phyloP scores from a whole-genome alignment of 2,329 filamentous ascomycete genomes.

The Verticillium klebahnii region DNA sequence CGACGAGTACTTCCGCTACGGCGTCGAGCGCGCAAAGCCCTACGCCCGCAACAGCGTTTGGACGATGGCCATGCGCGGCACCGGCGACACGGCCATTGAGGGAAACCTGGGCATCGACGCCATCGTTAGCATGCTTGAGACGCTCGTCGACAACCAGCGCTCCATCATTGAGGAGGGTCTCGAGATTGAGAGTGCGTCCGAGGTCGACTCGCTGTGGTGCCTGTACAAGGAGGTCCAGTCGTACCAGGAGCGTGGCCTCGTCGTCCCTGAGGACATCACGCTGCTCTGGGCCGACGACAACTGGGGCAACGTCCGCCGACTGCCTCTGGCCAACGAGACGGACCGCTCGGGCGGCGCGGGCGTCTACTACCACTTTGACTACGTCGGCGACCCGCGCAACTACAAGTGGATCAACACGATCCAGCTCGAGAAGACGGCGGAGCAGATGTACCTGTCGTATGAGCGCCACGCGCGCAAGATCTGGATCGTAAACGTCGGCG shows the following conservation, averaged over 20 bases:
- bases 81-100: slow-evolving; percentile 58
- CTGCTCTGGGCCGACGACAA: slow-evolving; percentile 68
- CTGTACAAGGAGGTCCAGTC: slow-evolving; percentile 71
- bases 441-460: slow-evolving; percentile 55
- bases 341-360: slow-evolving; percentile 57
- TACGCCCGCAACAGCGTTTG: slow-evolving; percentile 62
- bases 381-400: slow-evolving; percentile 40
- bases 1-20: slow-evolving; percentile 63
- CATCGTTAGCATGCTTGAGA: slow-evolving; percentile 54
- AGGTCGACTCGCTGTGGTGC: slow-evolving; percentile 66
- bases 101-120: slow-evolving; percentile 46
- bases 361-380: slow-evolving; percentile 59
- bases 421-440: slow-evolving; percentile 55
- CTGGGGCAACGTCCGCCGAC: slow-evolving; percentile 59
- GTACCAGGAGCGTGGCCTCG: slow-evolving; percentile 60
- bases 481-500: slow-evolving; percentile 65
- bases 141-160: slow-evolving; percentile 56
- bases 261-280: slow-evolving; percentile 59
- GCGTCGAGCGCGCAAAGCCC: slow-evolving; percentile 58
- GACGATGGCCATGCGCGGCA: slow-evolving; percentile 68
- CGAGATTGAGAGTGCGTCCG: slow-evolving; percentile 38
- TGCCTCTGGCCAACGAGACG: slow-evolving; percentile 57
- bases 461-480: slow-evolving; percentile 54
- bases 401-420: slow-evolving; percentile 63
- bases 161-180: slow-evolving; percentile 54